phyloP scores from a whole-genome alignment of 1,284 basidiomycete species.

The Moniliella sp. region DNA sequence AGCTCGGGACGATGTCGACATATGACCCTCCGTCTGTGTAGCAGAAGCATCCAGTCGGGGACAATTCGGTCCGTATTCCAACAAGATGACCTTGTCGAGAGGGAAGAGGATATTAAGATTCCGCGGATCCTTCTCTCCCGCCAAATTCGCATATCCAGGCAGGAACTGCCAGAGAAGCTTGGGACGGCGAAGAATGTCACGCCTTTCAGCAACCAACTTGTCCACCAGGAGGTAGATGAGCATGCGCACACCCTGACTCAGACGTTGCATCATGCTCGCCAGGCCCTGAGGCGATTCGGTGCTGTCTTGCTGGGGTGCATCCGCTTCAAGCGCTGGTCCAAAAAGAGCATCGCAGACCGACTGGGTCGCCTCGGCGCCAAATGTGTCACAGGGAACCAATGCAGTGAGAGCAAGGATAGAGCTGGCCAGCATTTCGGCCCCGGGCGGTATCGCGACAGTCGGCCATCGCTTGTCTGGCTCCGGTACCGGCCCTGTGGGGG shows the following conservation, averaged over 20 bases:
- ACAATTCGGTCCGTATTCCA: constrained; percentile 49
- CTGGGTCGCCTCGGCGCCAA: background rate
- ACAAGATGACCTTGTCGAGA: constrained; percentile 58
- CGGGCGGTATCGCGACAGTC: background rate
- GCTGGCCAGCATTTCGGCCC: constrained; percentile 44
- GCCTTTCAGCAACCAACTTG: constrained; percentile 51
- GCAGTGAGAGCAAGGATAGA: constrained; percentile 42
- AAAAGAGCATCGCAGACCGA: too few species aligned
- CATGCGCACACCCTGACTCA: constrained; percentile 58
- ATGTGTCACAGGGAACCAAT: background rate
- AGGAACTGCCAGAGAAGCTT: constrained; percentile 38
- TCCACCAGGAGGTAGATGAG: constrained; percentile 65
- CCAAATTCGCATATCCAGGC: constrained; percentile 53
- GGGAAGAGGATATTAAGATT: constrained; percentile 77
- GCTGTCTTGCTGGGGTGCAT: too few species aligned
- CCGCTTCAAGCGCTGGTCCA: too few species aligned
- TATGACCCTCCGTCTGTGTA: background rate
- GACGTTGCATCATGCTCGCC: constrained; percentile 53
- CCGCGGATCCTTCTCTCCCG: constrained; percentile 88
- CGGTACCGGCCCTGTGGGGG: background rate
- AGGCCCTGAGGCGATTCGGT: constrained; percentile 57
- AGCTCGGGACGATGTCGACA: background rate
- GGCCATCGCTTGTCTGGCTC: background rate
- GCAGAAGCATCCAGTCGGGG: constrained; percentile 44
- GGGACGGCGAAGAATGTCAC: constrained; percentile 8